Percentiles rank a stretch among this genome's conserved stretches.
phyloP scores from a whole-genome alignment of 2,329 filamentous ascomycete genomes.

The Cryphonectria japonica region DNA sequence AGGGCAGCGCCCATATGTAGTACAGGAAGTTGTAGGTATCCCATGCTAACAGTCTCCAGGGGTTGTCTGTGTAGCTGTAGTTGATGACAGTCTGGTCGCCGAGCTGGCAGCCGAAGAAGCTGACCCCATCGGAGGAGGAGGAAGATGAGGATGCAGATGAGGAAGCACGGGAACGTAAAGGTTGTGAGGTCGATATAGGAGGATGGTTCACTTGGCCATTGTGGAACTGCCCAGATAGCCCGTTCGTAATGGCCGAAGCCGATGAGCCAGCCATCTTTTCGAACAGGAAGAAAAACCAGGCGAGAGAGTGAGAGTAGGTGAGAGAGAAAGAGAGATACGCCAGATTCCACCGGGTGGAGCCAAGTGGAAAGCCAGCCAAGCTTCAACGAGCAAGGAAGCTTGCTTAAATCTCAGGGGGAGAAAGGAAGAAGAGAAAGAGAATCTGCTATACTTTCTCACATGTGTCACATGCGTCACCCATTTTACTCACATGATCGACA shows the following conservation, averaged over 20 bases:
- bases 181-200: background rate
- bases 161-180: background rate
- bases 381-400: background rate
- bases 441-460: background rate
- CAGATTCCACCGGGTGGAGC: background rate
- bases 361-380: background rate
- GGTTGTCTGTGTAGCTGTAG: slow-evolving; percentile 64
- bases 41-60: slow-evolving; percentile 53
- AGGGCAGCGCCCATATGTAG: slow-evolving; percentile 61
- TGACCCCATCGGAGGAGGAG: slow-evolving; percentile 9
- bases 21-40: slow-evolving; percentile 61
- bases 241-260: background rate
- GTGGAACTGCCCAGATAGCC: background rate
- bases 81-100: slow-evolving; percentile 61
- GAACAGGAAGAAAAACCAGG: background rate
- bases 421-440: background rate
- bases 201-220: background rate
- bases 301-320: background rate
- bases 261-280: slow-evolving; percentile 9
- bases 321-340: background rate
- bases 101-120: slow-evolving; percentile 63
- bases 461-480: background rate
- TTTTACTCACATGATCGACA: background rate
- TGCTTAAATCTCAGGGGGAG: background rate
- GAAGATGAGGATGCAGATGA: background rate